Evolutionary conservation across 2,329 filamentous ascomycete genomes (phyloP).

Genomic region (Blumeriella jaapii): DNA sequence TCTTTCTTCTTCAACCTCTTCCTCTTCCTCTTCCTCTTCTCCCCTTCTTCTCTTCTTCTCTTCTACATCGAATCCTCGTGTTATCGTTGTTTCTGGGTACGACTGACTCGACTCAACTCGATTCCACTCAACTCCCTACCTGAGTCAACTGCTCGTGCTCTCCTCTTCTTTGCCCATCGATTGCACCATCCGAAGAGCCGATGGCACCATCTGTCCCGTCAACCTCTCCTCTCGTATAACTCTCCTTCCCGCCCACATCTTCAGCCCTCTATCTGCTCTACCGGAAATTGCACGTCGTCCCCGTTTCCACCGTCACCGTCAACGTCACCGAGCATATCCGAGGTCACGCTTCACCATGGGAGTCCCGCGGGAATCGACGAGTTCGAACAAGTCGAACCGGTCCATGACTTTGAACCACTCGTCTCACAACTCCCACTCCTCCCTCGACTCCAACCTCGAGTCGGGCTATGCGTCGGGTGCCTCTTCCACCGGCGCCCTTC

Average conservation of each 20-base stretch:
- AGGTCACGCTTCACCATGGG: slow-evolving; percentile 19
- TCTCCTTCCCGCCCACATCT: too few species aligned
- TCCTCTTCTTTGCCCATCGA: slow-evolving; percentile 2
- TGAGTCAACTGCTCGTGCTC: too few species aligned
- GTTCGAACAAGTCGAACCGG: slow-evolving; percentile 35
- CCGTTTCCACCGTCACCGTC: neutral
- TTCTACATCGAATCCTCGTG: neutral
- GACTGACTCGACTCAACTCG: too few species aligned
- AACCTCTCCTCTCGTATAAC: slow-evolving; percentile 5
- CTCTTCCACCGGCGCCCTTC: slow-evolving; percentile 50
- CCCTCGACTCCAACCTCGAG: slow-evolving; percentile 49
- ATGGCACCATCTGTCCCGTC: slow-evolving; percentile 7
- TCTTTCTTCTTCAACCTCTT: too few species aligned
- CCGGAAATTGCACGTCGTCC: too few species aligned
- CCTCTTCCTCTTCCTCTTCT: neutral
- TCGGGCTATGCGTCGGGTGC: slow-evolving; percentile 69
- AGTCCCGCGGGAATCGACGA: slow-evolving; percentile 16
- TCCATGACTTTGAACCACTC: too few species aligned
- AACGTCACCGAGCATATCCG: too few species aligned
- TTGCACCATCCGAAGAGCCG: slow-evolving; percentile 8
- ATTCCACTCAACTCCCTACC: too few species aligned
- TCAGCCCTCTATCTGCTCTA: too few species aligned
- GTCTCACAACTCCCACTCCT: too few species aligned
- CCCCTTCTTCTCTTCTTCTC: neutral
- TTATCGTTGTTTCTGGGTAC: too few species aligned